Base-by-base conservation (phyloP, 179 eudicot species). In the Nepenthes alata region DNA sequence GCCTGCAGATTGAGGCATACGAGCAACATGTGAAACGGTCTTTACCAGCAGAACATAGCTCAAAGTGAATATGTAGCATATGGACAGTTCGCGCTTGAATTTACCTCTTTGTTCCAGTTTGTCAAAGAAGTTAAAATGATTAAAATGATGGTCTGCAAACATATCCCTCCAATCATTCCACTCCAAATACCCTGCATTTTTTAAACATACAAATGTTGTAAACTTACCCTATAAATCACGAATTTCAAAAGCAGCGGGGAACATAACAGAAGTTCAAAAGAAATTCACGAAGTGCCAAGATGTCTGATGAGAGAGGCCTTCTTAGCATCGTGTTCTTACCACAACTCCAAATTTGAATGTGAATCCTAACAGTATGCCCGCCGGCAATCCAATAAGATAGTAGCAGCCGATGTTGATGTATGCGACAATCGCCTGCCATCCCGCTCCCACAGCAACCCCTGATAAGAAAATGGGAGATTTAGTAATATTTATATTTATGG, bases 391-490 rank as follows among this genome's bases (percentile, higher is more conserved):
- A 55, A 85, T 59, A 12, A 80, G 35, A 61, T 85, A 85, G 70
- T 83, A 85, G 68, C 88, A 83, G 3, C 76, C 91, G 8, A 85
- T 80, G 57, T 85, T 85, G 70, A 85, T 80, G 74, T 83, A 85
- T 0, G 91, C 91, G 12, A 85, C 91, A 53, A 77, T 67, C 14
- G 84, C 68, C 67, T 85, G 91, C 91, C 88, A 85, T 59, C 91
- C 91, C 11, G 91, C 91, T 78, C 91, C 91, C 62, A 85, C 73
- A 13, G 91, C 91, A 61, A 85, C 91, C 16, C 91, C 91, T 83
- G 13, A 55, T 38, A 34, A 16, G 37, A 37, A 14, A 58, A 50
- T n/a, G 5, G 44, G 44, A 49, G 8, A 70, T 35, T 5, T 25
- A 25, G 25, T 25, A 25, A 25, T 25, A 25, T 25, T 25, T 25